These are phyloP conservation scores for Penicillium sp. DNA, from an alignment of 2,329 filamentous ascomycete species.

Conservation along the genomic window DNA sequence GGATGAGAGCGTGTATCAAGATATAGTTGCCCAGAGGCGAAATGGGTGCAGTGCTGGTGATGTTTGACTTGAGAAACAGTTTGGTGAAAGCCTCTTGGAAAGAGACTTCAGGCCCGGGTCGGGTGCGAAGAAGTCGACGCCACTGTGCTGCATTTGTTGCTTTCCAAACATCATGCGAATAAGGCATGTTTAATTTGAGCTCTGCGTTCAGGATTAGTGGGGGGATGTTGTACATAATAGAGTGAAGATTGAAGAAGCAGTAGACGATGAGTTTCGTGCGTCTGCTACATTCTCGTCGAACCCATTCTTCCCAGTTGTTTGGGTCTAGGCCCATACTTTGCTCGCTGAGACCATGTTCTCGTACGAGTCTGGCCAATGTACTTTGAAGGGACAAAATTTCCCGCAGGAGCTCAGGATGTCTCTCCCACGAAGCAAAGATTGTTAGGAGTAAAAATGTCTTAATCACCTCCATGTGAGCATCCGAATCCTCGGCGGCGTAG, in stretches of 20 bases:
- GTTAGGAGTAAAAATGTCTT: slow-evolving; percentile 59
- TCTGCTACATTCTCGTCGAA: slow-evolving; percentile 57
- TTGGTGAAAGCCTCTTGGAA: slow-evolving; percentile 53
- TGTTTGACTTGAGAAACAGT: slow-evolving; percentile 47
- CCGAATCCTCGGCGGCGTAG: slow-evolving; percentile 47
- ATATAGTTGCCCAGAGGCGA: slow-evolving; percentile 61
- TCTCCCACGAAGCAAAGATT: slow-evolving; percentile 64
- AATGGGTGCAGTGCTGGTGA: slow-evolving; percentile 42
- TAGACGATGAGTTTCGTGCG: slow-evolving; percentile 63
- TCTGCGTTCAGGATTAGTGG: slow-evolving; percentile 62
- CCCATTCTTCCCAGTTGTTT: slow-evolving; percentile 60
- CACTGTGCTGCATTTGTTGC: slow-evolving; percentile 57
- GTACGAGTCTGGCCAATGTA: slow-evolving; percentile 59
- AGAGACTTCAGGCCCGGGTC: slow-evolving; percentile 41
- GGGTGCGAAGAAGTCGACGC: slow-evolving; percentile 46
- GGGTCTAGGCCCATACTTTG: slow-evolving; percentile 40
- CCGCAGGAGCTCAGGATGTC: slow-evolving; percentile 60
- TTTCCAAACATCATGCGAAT: slow-evolving; percentile 60
- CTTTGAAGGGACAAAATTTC: slow-evolving; percentile 63
- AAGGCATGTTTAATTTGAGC: slow-evolving; percentile 59
- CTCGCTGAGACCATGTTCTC: slow-evolving; percentile 57
- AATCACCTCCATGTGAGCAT: slow-evolving; percentile 56
- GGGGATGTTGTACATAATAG: slow-evolving; percentile 66
- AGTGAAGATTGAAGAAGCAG: slow-evolving; percentile 64
- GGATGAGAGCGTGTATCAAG: slow-evolving; percentile 59